Evolutionary conservation across 1,284 basidiomycete species (phyloP), one percentile per base, ranked within the genome.

Genomic region (Albatrellus sp.): DNA sequence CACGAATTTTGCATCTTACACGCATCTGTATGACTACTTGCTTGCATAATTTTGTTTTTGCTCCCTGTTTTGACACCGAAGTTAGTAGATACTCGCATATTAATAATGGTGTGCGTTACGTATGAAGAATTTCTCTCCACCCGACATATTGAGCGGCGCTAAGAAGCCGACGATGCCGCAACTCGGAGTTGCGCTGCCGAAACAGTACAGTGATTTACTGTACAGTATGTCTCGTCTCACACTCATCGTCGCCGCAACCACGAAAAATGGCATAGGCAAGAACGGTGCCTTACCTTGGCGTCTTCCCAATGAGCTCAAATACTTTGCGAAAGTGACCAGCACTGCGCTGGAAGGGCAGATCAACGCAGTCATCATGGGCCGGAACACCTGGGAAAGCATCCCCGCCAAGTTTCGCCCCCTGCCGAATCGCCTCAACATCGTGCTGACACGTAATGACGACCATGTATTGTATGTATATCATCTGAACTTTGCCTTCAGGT

Each of bases 331-430:
- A 39, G 80, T 80, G 47, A 93, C 90, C 4, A 74, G 75, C 2
- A 64, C 60, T 39, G 75, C 82, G 36, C 74, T 77, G 17, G 64
- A 71, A 3, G 48, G 70, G 66, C 11, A 60, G 56, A 37, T 63
- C 47, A 98, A 98, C 61, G 80, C 77, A 1, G 83, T 98, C 32
- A 68, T 98, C 47, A 98, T 99, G 96, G 96, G 96, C 5, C 72
- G 93, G 40, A 93, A 90, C 57, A 97, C 92, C 14, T 99, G 96
- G 96, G 90, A 96, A 61, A 90, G 89, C 59, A 98, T 99, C 48
- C 94, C 96, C n/a, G 54, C 59, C 6, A 88, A 80, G 60, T 90
- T 88, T 64, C 75, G 88, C 49, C 96, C 96, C 2, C 69, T 99
- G 20, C 69, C 73, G 37, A 75, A 73, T 29, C 70, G 96, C 34